Conservation (phyloP, 2,329 filamentous ascomycete genomes). For the Rhynchosporium graminicola region DNA sequence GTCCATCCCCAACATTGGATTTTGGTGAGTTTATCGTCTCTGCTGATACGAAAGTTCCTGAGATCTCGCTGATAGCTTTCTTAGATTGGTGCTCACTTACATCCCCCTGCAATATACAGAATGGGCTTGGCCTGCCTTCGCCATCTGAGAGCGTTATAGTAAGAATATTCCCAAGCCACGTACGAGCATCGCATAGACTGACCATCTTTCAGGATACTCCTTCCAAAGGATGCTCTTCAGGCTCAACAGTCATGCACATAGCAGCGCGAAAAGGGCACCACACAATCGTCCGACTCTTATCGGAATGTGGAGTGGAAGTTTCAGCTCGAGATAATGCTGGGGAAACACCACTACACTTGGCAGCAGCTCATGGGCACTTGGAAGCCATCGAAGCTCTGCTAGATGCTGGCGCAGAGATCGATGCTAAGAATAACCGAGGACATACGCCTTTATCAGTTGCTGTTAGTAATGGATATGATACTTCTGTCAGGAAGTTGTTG, state of each 20-base stretch:
- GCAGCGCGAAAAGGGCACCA: not conserved
- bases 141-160: not conserved
- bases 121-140: not conserved
- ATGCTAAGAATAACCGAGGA: not conserved
- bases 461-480: not conserved
- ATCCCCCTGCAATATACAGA: not conserved
- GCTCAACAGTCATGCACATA: not conserved
- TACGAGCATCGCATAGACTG: not conserved
- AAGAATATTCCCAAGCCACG: too few relatives aligned
- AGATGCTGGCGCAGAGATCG: not conserved
- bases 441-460: not conserved
- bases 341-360: not conserved
- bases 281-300: conserved; percentile 2
- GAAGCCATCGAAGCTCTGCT: not conserved
- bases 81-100: not conserved
- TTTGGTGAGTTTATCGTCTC: not conserved
- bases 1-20: not conserved
- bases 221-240: not conserved
- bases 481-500: not conserved
- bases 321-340: not conserved
- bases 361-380: not conserved
- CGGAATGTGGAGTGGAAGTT: not conserved
- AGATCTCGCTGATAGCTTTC: not conserved
- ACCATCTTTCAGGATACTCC: not conserved
- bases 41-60: not conserved